Conservation (phyloP, 2,329 filamentous ascomycete species). For the Fusarium oligoseptatum region DNA sequence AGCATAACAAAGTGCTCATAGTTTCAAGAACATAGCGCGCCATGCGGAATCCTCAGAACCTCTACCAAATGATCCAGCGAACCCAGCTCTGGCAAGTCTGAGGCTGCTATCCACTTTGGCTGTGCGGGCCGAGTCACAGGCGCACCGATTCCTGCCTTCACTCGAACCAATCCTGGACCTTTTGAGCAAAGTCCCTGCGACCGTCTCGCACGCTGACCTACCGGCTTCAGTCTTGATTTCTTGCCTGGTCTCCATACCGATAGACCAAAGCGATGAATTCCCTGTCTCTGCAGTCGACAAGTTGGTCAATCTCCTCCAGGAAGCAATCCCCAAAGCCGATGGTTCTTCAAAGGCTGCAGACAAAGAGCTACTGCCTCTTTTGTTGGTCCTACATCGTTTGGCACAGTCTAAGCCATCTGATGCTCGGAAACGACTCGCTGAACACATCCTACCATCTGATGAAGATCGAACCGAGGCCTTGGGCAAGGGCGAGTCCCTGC, state of each 20-base stretch:
- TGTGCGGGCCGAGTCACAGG: not conserved
- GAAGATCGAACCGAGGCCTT: not conserved
- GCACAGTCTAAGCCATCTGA: constrained; percentile 1
- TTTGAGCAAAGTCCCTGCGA: not conserved
- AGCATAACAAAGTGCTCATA: not conserved
- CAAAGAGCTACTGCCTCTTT: not conserved
- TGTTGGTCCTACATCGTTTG: not conserved
- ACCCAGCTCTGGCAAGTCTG: not conserved
- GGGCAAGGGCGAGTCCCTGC: not conserved
- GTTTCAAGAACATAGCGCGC: not conserved
- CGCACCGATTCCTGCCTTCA: not conserved
- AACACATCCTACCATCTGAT: not conserved
- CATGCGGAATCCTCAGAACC: not conserved
- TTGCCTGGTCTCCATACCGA: not conserved
- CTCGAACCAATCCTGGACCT: not conserved
- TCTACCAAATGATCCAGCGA: not conserved
- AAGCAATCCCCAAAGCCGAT: not conserved
- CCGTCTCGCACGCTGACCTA: not conserved
- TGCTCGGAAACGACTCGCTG: not conserved
- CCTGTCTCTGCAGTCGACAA: not conserved
- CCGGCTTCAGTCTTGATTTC: not conserved
- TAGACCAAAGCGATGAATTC: not conserved
- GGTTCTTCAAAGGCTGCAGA: not conserved
- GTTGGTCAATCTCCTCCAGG: not conserved
- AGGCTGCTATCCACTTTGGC: not conserved